These are phyloP conservation scores for Leccinum obscurum DNA, from an alignment of 768 basidiomycete species.

Conservation along the genomic window DNA sequence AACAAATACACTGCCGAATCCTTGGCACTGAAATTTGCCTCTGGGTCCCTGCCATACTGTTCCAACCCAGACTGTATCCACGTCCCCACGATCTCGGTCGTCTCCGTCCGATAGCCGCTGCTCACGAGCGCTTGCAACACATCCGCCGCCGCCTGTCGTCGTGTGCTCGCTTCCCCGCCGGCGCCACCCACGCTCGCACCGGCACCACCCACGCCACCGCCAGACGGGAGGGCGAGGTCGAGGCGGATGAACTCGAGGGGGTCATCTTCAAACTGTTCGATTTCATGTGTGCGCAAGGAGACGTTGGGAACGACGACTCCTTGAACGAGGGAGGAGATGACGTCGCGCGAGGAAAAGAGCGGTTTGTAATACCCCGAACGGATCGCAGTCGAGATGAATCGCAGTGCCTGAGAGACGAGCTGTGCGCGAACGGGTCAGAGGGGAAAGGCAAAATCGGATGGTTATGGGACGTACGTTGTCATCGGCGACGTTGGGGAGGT, in stretches of 20 bases:
- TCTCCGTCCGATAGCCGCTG: conserved; percentile 75
- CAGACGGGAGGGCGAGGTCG: conserved; percentile 70
- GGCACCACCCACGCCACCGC: conserved; percentile 35
- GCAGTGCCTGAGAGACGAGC: conserved; percentile 89
- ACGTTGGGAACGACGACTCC: conserved; percentile 96
- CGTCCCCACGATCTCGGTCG: conserved; percentile 84
- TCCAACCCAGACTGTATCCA: conserved; percentile 79
- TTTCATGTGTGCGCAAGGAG: conserved; percentile 79
- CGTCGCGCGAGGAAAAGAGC: conserved; percentile 80
- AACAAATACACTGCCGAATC: conserved; percentile 92
- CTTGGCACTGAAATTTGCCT: conserved; percentile 83
- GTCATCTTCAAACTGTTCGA: conserved; percentile 97
- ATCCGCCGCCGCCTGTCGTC: conserved; percentile 91
- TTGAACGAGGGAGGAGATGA: conserved; percentile 79
- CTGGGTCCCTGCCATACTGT: conserved; percentile 62
- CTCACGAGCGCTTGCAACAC: conserved; percentile 90
- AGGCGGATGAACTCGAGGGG: conserved; percentile 92
- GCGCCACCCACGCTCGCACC: conserved; percentile 37
- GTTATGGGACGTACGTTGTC: conserved; percentile 57
- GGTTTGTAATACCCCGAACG: conserved; percentile 80
- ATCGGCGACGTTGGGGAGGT: conserved; percentile 67
- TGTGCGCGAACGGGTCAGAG: conserved; percentile 22
- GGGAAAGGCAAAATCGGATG: not conserved
- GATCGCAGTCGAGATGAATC: conserved; percentile 91
- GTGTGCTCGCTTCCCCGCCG: conserved; percentile 73